Base-by-base conservation (phyloP, 345 rosid genomes). In the Camelina laxa region DNA sequence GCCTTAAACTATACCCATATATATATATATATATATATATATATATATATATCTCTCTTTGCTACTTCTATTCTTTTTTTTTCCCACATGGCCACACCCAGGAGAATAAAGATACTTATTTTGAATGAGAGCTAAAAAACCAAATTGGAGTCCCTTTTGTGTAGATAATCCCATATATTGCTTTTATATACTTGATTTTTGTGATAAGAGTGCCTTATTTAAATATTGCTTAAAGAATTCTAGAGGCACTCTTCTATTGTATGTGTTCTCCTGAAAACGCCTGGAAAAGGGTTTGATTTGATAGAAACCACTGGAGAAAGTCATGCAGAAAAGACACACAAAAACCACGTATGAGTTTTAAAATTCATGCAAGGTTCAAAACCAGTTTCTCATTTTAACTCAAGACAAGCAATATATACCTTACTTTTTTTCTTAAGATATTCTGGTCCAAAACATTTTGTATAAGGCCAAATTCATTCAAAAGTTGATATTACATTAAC, bases 91-190 rank as follows among this genome's bases (percentile, higher is more conserved):
- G 77, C 61, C 63, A 72, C 57, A 65, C 63, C 48, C 69, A 60
- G 51, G 73, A 72, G 77, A 77, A 65, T 59, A 77, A 72, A 72
- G 68, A 77, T 72, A 41, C 49, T 42, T 77, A 77, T 71, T 77
- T 77, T 50, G 80, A 72, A 72, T 77, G 8, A 49, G 22, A 58
- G 57, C 72, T 50, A 9, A n/a, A 64, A 74, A 54, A 33, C 49
- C 49, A 70, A 64, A 12, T 48, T 38, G 50, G 68, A 70, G 16
- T 35, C 27, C 12, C 61, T 72, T 77, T 77, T 70, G 80, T 24
- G 67, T 71, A 77, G 68, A 58, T 65, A 49, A 49, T 50, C 44
- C 61, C 63, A 65, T 71, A 58, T 63, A 7, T 63, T 70, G 21
- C 38, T 63, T 55, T 75, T 33, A 33, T 39, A 53, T 22, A 19